Evolutionary conservation across 1,139 yeast genomes (phyloP).

Genomic region (Blastobotrys buckinghamii): DNA sequence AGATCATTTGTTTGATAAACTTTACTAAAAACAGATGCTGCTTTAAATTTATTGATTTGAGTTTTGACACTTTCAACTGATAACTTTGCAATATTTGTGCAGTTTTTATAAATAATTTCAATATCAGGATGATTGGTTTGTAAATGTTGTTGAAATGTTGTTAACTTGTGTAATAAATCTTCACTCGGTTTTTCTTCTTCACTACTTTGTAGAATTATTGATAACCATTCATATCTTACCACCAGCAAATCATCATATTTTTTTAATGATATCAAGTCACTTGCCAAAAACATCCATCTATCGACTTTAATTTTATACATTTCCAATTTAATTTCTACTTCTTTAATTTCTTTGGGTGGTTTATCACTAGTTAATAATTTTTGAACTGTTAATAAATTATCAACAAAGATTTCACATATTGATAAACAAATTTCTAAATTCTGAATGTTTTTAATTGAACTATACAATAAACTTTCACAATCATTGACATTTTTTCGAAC

Average conservation of each 20-base stretch:
- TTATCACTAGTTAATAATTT: neutral
- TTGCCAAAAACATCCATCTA: slow-evolving; percentile 22
- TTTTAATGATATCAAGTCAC: slow-evolving; percentile 17
- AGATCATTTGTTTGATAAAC: slow-evolving; percentile 34
- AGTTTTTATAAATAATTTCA: slow-evolving; percentile 34
- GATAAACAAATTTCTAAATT: slow-evolving; percentile 30
- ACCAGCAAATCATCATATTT: neutral
- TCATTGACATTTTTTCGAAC: slow-evolving; percentile 19
- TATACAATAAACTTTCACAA: slow-evolving; percentile 20
- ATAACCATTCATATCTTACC: slow-evolving; percentile 39
- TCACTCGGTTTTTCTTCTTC: neutral
- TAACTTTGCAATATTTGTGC: slow-evolving; percentile 51
- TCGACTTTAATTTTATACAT: slow-evolving; percentile 14
- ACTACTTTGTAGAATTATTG: slow-evolving; percentile 29
- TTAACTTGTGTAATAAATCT: slow-evolving; percentile 25
- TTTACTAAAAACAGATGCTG: slow-evolving; percentile 59
- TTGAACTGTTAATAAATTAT: slow-evolving; percentile 15
- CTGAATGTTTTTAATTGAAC: slow-evolving; percentile 7
- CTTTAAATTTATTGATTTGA: slow-evolving; percentile 62
- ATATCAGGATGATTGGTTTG: slow-evolving; percentile 19
- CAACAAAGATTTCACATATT: slow-evolving; percentile 5
- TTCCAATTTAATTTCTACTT: slow-evolving; percentile 12
- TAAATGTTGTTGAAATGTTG: slow-evolving; percentile 17
- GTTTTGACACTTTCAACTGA: slow-evolving; percentile 46
- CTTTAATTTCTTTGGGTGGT: slow-evolving; percentile 2